Evolutionary conservation across 2,329 filamentous ascomycete species (phyloP).

Genomic region (Phoma herbarum): DNA sequence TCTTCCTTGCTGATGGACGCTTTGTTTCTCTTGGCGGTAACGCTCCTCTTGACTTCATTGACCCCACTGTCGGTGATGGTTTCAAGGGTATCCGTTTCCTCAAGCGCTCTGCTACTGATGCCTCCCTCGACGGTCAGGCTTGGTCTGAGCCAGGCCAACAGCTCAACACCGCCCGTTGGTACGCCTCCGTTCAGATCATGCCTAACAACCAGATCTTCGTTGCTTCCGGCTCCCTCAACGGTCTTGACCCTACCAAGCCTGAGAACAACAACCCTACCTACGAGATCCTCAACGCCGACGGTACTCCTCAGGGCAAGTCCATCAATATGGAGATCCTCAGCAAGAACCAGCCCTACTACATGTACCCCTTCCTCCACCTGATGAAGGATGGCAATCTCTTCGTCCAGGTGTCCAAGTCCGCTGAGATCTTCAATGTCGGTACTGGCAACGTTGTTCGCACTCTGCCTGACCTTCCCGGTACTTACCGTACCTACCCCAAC

Average conservation of each 20-base stretch:
- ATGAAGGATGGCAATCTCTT: slow-evolving; percentile 66
- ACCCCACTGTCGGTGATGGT: slow-evolving; percentile 67
- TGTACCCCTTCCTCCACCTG: slow-evolving; percentile 70
- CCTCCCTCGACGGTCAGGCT: slow-evolving; percentile 56
- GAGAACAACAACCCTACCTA: slow-evolving; percentile 72
- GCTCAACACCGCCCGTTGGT: slow-evolving; percentile 66
- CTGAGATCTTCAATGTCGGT: slow-evolving; percentile 64
- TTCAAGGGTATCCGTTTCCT: slow-evolving; percentile 67
- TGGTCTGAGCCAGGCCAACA: slow-evolving; percentile 67
- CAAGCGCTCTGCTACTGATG: slow-evolving; percentile 56
- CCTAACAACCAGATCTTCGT: slow-evolving; percentile 67
- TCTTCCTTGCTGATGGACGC: slow-evolving; percentile 66
- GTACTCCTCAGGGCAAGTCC: slow-evolving; percentile 58
- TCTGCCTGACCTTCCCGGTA: slow-evolving; percentile 63
- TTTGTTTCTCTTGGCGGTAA: slow-evolving; percentile 67
- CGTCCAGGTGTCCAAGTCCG: slow-evolving; percentile 65
- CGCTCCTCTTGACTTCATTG: slow-evolving; percentile 62
- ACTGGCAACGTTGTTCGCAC: slow-evolving; percentile 56
- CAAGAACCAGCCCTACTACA: slow-evolving; percentile 69
- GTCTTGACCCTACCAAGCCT: slow-evolving; percentile 61
- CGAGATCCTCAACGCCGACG: slow-evolving; percentile 63
- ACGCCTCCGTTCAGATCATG: slow-evolving; percentile 67
- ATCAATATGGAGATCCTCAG: slow-evolving; percentile 63
- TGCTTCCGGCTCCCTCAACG: slow-evolving; percentile 67
- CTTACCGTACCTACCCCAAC: slow-evolving; percentile 68